phyloP scores from a whole-genome alignment of 176 grass and related monocot species.

The Bromus sterilis region DNA sequence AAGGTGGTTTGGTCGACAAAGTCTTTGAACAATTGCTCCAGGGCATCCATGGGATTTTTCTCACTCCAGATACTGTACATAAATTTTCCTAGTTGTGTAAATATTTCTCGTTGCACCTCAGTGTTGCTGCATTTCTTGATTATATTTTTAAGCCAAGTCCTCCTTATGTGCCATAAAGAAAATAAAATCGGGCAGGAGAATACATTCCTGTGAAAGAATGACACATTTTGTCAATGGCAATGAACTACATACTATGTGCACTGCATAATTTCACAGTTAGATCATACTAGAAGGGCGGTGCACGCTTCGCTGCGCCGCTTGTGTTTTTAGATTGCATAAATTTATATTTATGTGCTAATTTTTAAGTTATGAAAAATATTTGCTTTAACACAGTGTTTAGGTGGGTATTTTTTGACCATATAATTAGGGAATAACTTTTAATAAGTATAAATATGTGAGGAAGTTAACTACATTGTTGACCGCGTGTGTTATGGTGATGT shows the following conservation, averaged over 20 bases:
- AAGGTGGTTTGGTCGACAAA: slow-evolving; percentile 85
- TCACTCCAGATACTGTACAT: slow-evolving; percentile 64
- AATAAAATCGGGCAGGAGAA: slow-evolving; percentile 76
- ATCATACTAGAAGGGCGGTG: too few relatives aligned
- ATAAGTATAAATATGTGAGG: too few relatives aligned
- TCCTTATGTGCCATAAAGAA: slow-evolving; percentile 74
- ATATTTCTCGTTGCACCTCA: slow-evolving; percentile 69
- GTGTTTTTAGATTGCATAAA: too few relatives aligned
- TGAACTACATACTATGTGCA: neutral
- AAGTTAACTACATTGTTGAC: too few relatives aligned
- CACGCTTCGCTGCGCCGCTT: too few relatives aligned
- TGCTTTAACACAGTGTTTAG: too few relatives aligned
- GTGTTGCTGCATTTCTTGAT: slow-evolving; percentile 71
- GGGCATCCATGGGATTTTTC: slow-evolving; percentile 50
- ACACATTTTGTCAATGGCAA: neutral
- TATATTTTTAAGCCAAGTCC: slow-evolving; percentile 86
- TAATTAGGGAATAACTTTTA: too few relatives aligned
- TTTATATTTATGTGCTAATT: too few relatives aligned
- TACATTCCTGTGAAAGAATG: slow-evolving; percentile 50
- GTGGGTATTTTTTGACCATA: too few relatives aligned
- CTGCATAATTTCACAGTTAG: neutral
- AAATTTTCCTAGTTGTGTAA: slow-evolving; percentile 59
- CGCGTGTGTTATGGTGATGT: too few relatives aligned
- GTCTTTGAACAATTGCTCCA: slow-evolving; percentile 74
- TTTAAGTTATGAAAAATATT: too few relatives aligned